Percentiles rank a stretch among this genome's conserved stretches.
Conservation (phyloP, 164 flowering plant species). For the Stephania japonica region DNA sequence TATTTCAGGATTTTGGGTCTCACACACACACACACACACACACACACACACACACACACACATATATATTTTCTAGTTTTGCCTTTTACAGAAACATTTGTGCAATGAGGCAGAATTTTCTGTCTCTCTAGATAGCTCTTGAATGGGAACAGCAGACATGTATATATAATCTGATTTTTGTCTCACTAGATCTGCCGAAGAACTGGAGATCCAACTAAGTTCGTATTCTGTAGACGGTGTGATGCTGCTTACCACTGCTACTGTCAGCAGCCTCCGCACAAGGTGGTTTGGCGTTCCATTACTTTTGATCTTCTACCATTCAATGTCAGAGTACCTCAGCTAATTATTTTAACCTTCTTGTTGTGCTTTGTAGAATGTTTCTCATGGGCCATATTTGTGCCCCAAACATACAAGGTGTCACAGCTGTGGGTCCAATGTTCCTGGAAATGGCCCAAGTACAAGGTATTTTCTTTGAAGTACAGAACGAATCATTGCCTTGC, state of each 20-base stretch:
- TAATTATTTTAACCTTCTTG: not conserved
- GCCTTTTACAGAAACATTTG: not conserved
- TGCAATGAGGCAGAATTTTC: not conserved
- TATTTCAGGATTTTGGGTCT: not conserved
- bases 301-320: not conserved
- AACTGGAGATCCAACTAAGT: constrained; percentile 88
- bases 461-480: constrained; percentile 39
- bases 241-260: constrained; percentile 97
- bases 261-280: constrained; percentile 97
- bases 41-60: not conserved
- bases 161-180: not conserved
- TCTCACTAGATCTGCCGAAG: constrained; percentile 68
- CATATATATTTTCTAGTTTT: not conserved
- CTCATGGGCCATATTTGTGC: constrained; percentile 87
- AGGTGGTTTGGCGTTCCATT: constrained; percentile 41
- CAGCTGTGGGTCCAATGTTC: constrained; percentile 90
- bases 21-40: too few relatives aligned
- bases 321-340: not conserved
- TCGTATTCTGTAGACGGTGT: constrained; percentile 96
- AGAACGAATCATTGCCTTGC: not conserved
- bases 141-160: not conserved
- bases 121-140: not conserved
- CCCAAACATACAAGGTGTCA: constrained; percentile 94
- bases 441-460: constrained; percentile 93
- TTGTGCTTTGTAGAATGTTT: constrained; percentile 59